Evolutionary conservation across 805 yeast species (phyloP), one percentile per base, ranked within the genome.

Genomic region (Lipomyces sp.): DNA sequence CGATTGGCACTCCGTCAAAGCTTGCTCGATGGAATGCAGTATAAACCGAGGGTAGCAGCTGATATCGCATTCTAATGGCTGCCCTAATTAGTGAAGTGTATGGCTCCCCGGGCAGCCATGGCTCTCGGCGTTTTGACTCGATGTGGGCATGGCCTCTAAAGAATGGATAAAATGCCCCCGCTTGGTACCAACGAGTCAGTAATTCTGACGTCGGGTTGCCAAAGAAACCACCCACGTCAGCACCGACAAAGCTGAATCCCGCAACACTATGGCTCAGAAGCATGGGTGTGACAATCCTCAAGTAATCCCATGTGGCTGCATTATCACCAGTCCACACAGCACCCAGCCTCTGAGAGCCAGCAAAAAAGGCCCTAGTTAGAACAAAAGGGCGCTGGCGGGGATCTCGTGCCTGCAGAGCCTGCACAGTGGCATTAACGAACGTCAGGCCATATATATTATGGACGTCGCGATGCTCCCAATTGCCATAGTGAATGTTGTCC

Each of bases 281-380:
- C 97, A 92, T 93, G 5, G 98, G 97, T 56, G 92, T 83, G 0
- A 97, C 90, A 4, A 85, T 82, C 71, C 84, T 82, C 67, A 95
- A 81, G 73, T 92, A 90, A 69, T 89, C 95, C 99, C 99, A 95
- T 71, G 84, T 88, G 2, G 97, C 91, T 84, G 86, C 88, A 77
- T 94, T 95, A 77, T 95, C 99, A 56, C 99, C 99, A 0, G 97
- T 92, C 99, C 99, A 95, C 86, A 90, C 88, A 0, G 98, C 97
- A 0, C 95, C 87, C 0, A 95, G 82, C 72, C 93, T 83, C 78
- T 95, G 98, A 1, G 97, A 90, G 0, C 99, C 99, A 0, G 98
- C 84, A 75, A 83, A 95, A 76, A 85, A 94, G 0, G 98, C 83
- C 69, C 99, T 82, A 0, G 99, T 92, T 57, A 95, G 81, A 13